Conservation (phyloP, 257 asterid species). For the Solanum bulbocastanum region DNA sequence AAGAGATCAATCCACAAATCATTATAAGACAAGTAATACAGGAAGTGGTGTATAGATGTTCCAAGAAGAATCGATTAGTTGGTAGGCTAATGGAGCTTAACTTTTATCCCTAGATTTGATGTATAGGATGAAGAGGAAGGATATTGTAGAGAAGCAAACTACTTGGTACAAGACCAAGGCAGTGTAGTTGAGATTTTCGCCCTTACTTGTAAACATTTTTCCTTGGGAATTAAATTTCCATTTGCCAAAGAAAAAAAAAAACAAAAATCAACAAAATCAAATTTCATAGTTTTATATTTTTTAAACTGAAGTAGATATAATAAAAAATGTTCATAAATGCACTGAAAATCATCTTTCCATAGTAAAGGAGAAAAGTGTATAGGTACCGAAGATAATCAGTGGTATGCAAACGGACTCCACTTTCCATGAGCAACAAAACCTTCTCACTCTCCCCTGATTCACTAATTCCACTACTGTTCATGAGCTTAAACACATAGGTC, state of each 20-base stretch:
- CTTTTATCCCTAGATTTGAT: not conserved
- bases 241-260: not conserved
- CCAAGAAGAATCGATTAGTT: not conserved
- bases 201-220: not conserved
- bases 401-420: conserved; percentile 91
- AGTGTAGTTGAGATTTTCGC: not conserved
- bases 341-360: not conserved
- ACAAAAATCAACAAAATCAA: not conserved
- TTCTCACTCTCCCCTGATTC: conserved; percentile 99
- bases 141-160: not conserved
- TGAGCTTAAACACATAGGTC: conserved; percentile 94
- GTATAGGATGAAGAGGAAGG: not conserved
- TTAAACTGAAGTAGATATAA: not conserved
- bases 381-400: conserved; percentile 82
- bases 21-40: not conserved
- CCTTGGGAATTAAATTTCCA: not conserved
- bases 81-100: not conserved
- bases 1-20: not conserved
- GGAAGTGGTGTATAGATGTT: not conserved
- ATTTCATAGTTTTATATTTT: not conserved
- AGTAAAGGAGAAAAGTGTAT: not conserved
- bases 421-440: conserved; percentile 89
- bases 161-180: not conserved
- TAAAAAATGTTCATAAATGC: not conserved
- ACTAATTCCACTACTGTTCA: conserved; percentile 93